Evolutionary conservation across 2,329 filamentous ascomycete species (phyloP).

Genomic region (Trichoderma harzianum): DNA sequence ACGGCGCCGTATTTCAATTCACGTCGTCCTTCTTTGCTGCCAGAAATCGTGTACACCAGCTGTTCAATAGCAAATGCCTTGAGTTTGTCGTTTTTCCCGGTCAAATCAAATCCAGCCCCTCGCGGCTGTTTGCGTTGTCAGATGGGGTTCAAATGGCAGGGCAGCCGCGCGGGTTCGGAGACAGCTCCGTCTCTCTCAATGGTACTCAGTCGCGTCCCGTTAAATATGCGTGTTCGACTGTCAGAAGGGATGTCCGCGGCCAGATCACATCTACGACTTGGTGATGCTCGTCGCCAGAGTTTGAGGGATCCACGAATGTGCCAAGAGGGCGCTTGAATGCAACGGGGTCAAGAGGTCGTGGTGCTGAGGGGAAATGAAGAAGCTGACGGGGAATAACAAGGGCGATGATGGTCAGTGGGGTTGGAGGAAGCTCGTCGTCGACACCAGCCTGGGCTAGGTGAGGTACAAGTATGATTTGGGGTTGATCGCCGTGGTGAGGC

Average conservation of each 20-base stretch:
- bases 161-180: neutral
- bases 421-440: neutral
- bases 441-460: neutral
- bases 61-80: neutral
- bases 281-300: neutral
- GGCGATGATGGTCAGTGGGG: neutral
- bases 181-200: neutral
- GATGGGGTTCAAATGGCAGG: neutral
- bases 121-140: neutral
- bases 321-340: neutral
- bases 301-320: neutral
- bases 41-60: constrained; percentile 2
- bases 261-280: neutral
- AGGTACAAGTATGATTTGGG: neutral
- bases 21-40: neutral
- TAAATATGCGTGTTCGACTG: neutral
- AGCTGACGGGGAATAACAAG: neutral
- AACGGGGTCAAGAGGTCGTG: neutral
- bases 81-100: neutral
- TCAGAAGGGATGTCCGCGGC: neutral
- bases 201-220: neutral
- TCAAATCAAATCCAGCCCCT: neutral
- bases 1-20: neutral
- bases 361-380: neutral
- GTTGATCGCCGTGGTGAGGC: constrained; percentile 11